phyloP scores from a whole-genome alignment of 345 rosid genomes.

The Eucalyptus pauciflora region DNA sequence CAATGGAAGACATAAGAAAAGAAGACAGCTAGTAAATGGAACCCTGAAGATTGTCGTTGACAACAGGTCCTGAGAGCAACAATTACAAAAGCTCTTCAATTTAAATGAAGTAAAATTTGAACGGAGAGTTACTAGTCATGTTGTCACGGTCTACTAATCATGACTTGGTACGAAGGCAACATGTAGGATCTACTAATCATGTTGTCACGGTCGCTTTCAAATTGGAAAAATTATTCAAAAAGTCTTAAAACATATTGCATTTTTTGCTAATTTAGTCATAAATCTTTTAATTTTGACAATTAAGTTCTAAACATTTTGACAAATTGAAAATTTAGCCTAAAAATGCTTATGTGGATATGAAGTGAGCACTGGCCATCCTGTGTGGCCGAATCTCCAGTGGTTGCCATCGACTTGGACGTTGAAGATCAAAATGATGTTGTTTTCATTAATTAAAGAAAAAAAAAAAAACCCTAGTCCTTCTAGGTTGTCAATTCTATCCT shows the following conservation, averaged over 20 bases:
- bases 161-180: neutral
- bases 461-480: too few species aligned
- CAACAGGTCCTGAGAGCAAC: neutral
- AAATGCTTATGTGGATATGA: neutral
- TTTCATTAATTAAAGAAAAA: too few species aligned
- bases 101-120: neutral
- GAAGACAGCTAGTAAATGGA: neutral
- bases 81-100: neutral
- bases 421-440: rapidly evolving
- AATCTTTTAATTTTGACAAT: neutral
- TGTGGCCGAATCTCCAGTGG: neutral
- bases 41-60: neutral
- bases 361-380: neutral
- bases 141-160: too few species aligned
- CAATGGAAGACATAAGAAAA: neutral
- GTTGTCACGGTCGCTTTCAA: neutral
- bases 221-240: neutral
- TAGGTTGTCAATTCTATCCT: neutral
- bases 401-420: too few species aligned
- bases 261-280: too few species aligned
- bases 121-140: neutral
- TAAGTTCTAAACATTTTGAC: neutral
- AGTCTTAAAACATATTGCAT: rapidly evolving
- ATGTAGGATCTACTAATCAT: neutral
- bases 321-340: neutral